Base-by-base conservation (phyloP, 345 rosid species). In the Salix purpurea region DNA sequence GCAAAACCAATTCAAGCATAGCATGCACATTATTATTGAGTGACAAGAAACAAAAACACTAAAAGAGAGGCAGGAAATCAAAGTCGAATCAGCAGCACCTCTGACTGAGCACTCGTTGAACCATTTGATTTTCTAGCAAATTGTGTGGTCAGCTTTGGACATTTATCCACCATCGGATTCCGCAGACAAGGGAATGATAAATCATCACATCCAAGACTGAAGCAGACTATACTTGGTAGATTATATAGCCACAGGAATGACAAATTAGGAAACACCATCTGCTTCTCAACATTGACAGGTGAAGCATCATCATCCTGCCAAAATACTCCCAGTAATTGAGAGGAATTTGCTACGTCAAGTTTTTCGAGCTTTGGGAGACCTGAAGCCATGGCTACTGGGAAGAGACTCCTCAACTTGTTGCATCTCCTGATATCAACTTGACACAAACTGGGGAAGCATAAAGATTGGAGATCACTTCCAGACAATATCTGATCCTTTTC, bases 231-330 rank as follows among this genome's bases (percentile, higher is more conserved):
- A 1, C 56, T 50, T 50, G n/a, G 56, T 50, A 48, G 6, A 15
- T 16, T 48, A 0, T 15, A 0, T 4, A 48, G 54, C 1, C 1
- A 0, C 2, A 48, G 19, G 1, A 0, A 0, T 5, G 1, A 0
- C 56, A 50, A 2, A 50, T 50, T 1, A 18, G n/a, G 56, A 4
- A 50, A 0, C 56, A 50, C 56, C 21, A 5, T 50, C 56, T 16
- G 7, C 21, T 50, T 50, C n/a, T 50, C 56, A 50, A 50, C 21
- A 16, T 50, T 50, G 56, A 0, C n/a, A 50, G 2, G n/a, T 50
- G 56, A 50, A 50, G 56, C 21, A 16, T 50, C 0, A 16, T 50
- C 56, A 50, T 50, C 19, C 56, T 50, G 56, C 21, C 56, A 2
- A 50, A 50, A 50, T 50, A 50, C 56, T 16, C 7, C 21, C 0